Evolutionary conservation across 192 early-diverging fungal species (phyloP).

Genomic region (Dimargaris cristalligena): DNA sequence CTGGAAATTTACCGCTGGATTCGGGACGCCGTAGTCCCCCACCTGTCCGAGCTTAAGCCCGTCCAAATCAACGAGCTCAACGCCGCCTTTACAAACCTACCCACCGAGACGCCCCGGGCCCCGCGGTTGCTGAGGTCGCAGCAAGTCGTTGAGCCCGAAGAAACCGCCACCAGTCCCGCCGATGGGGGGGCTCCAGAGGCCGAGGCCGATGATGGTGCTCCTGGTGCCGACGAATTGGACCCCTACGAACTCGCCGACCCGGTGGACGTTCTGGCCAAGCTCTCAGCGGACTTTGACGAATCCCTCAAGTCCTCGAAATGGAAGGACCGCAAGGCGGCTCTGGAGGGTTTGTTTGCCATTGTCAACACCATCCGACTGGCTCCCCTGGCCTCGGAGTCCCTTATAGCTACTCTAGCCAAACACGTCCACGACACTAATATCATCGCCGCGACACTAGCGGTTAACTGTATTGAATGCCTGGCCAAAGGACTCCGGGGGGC

Average conservation of each 20-base stretch:
- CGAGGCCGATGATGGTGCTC: constrained; percentile 29
- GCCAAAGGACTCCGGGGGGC: constrained; percentile 58
- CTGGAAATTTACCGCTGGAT: constrained; percentile 92
- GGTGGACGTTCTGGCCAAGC: constrained; percentile 75
- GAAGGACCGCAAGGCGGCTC: constrained; percentile 89
- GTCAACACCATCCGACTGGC: constrained; percentile 56
- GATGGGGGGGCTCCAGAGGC: background rate
- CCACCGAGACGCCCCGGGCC: constrained; percentile 41
- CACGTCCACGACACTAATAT: constrained; percentile 80
- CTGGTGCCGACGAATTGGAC: constrained; percentile 45
- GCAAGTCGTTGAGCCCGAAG: constrained; percentile 35
- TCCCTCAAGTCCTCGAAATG: constrained; percentile 62
- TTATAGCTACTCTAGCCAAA: constrained; percentile 70
- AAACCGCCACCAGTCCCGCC: constrained; percentile 17
- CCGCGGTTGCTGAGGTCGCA: constrained; percentile 66
- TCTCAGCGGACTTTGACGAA: constrained; percentile 63
- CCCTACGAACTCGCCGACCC: constrained; percentile 74
- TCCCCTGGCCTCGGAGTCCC: constrained; percentile 62
- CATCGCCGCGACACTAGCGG: constrained; percentile 55
- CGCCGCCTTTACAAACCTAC: constrained; percentile 58
- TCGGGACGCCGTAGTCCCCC: constrained; percentile 58
- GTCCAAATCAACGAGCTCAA: constrained; percentile 88
- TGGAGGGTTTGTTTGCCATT: constrained; percentile 56
- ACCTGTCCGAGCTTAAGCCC: constrained; percentile 76
- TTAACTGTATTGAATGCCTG: constrained; percentile 67